Evolutionary conservation across 2,329 filamentous ascomycete species (phyloP).

Genomic region (Paraphoma sp.): DNA sequence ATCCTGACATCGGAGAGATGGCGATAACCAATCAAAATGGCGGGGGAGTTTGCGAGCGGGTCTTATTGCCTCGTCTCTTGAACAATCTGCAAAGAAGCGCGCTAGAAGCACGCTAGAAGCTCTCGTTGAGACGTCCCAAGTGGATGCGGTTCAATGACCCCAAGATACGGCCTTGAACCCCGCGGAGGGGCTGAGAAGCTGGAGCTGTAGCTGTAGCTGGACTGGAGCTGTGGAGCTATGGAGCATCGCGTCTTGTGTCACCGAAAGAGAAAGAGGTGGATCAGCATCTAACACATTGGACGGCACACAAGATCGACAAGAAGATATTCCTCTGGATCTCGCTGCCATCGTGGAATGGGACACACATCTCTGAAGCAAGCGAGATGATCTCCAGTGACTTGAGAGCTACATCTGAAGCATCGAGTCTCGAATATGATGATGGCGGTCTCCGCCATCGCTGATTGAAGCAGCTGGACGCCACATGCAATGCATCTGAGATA

Average conservation of each 20-base stretch:
- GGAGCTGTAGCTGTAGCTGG: too few species aligned
- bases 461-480: constrained; percentile 3
- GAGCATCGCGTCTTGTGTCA: not conserved
- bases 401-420: not conserved
- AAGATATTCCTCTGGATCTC: not conserved
- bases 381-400: not conserved
- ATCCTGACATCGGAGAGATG: constrained; percentile 2
- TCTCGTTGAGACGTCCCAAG: constrained; percentile 17
- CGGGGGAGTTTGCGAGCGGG: not conserved
- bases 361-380: not conserved
- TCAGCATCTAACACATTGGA: not conserved
- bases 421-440: not conserved
- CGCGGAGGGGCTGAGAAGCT: not conserved
- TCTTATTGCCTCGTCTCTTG: not conserved
- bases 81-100: constrained; percentile 21
- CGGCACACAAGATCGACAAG: too few species aligned
- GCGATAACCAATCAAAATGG: not conserved
- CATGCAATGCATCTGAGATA: not conserved
- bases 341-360: not conserved
- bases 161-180: constrained; percentile 1
- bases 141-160: not conserved
- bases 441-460: not conserved
- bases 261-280: constrained; percentile 1
- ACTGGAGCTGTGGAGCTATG: too few species aligned
- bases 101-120: constrained; percentile 32